Conservation (phyloP, 176 grass and related monocot genomes). For the Oryza australiensis region DNA sequence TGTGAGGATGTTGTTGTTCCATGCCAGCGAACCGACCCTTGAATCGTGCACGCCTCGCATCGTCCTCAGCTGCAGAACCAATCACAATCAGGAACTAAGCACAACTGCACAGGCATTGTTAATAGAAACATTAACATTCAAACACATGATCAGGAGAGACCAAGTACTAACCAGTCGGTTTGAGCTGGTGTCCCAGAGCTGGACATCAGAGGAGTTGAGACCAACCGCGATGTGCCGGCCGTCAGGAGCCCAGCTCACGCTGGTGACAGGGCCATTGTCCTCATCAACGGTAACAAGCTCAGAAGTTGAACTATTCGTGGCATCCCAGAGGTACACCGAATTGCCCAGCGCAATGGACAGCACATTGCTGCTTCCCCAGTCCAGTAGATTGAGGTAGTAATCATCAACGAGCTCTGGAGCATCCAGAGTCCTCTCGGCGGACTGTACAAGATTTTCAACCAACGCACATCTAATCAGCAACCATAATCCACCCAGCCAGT, state of each 20-base stretch:
- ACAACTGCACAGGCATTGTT: background rate
- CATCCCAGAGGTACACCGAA: constrained; percentile 57
- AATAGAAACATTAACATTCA: background rate
- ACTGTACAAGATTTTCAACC: constrained; percentile 26
- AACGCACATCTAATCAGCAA: constrained; percentile 12
- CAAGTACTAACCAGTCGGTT: constrained; percentile 41
- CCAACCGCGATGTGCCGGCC: constrained; percentile 55
- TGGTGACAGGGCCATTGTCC: constrained; percentile 49
- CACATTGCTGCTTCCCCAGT: constrained; percentile 65
- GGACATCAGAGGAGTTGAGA: constrained; percentile 59
- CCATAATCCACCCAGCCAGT: background rate
- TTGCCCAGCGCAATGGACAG: constrained; percentile 55
- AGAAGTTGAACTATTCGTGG: constrained; percentile 28
- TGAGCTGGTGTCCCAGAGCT: constrained; percentile 58
- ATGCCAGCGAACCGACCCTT: constrained; percentile 57
- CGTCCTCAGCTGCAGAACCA: constrained; percentile 54
- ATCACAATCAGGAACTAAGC: constrained; percentile 14
- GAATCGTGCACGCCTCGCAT: constrained; percentile 48
- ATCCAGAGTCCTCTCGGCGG: constrained; percentile 47
- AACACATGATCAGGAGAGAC: background rate
- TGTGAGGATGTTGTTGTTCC: constrained; percentile 52
- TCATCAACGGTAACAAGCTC: constrained; percentile 51
- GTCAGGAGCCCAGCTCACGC: constrained; percentile 61
- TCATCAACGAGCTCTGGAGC: constrained; percentile 55
- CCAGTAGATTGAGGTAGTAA: constrained; percentile 63